Evolutionary conservation across 2,329 filamentous ascomycete genomes (phyloP).

Genomic region (Trichoderma koningii): DNA sequence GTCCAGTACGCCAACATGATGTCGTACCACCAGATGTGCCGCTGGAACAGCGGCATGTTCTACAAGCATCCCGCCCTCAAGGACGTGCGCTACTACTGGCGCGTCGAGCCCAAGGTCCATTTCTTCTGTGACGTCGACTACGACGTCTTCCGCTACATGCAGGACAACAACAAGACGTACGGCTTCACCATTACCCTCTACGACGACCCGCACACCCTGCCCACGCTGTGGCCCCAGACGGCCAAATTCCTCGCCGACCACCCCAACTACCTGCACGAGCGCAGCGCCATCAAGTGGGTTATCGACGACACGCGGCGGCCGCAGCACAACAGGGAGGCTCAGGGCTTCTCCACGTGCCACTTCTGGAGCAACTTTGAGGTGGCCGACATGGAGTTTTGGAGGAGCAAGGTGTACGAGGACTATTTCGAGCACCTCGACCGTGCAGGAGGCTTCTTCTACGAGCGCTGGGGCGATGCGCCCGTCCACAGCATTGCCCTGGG

Average conservation of each 20-base stretch:
- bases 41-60: constrained; percentile 98
- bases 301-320: constrained; percentile 76
- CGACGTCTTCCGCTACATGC: constrained; percentile 97
- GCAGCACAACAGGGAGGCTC: constrained; percentile 75
- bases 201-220: constrained; percentile 84
- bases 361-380: constrained; percentile 99
- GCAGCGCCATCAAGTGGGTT: constrained; percentile 87
- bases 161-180: constrained; percentile 97
- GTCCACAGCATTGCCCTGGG: constrained; percentile 94
- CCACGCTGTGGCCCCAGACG: constrained; percentile 93
- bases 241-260: constrained; percentile 85
- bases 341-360: constrained; percentile 96
- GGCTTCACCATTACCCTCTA: constrained; percentile 98
- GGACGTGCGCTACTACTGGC: constrained; percentile 91
- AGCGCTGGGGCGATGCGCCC: constrained; percentile 96
- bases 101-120: constrained; percentile 96
- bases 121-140: constrained; percentile 99
- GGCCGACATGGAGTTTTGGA: constrained; percentile 88
- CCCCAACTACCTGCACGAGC: constrained; percentile 75
- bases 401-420: constrained; percentile 85
- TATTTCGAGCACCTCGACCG: constrained; percentile 98
- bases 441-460: constrained; percentile 96
- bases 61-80: constrained; percentile 90
- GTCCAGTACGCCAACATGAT: constrained; percentile 89
- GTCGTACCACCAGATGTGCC: constrained; percentile 98